Percentiles rank a stretch among this genome's conserved stretches.
phyloP scores from a whole-genome alignment of 257 asterid genomes.

The Nicotiana undulata region DNA sequence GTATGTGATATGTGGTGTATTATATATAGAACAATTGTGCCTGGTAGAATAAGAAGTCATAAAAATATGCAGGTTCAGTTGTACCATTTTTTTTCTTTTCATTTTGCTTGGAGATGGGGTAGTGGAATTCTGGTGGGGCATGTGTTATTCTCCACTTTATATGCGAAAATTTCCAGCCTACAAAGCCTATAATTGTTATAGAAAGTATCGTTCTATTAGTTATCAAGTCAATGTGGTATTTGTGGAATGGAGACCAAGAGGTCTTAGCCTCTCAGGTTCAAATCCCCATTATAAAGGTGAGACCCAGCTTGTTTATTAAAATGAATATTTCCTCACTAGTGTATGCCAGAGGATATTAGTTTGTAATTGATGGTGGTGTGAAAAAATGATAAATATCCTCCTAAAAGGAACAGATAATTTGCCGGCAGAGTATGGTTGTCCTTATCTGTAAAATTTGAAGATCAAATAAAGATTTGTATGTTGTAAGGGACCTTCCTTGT shows the following conservation, averaged over 20 bases:
- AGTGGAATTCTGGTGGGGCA: background rate
- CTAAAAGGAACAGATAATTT: background rate
- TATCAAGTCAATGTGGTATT: background rate
- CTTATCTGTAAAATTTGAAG: background rate
- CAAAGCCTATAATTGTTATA: background rate
- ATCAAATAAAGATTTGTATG: background rate
- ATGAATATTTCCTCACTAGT: background rate
- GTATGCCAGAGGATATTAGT: background rate
- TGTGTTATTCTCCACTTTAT: background rate
- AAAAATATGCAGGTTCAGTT: background rate
- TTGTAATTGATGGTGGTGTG: background rate
- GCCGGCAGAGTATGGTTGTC: background rate
- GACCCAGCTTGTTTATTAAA: background rate
- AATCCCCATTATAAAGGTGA: background rate
- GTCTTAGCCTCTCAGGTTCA: background rate
- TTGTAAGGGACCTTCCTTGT: background rate
- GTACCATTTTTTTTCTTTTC: background rate
- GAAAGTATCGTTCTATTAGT: background rate
- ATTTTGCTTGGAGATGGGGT: background rate
- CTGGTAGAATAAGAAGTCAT: background rate
- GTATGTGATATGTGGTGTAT: background rate
- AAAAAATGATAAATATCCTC: background rate
- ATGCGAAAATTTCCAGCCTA: background rate
- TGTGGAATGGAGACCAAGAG: background rate
- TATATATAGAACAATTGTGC: background rate